Evolutionary conservation across 2,329 filamentous ascomycete species (phyloP).

Genomic region (Colletotrichum trifolii): DNA sequence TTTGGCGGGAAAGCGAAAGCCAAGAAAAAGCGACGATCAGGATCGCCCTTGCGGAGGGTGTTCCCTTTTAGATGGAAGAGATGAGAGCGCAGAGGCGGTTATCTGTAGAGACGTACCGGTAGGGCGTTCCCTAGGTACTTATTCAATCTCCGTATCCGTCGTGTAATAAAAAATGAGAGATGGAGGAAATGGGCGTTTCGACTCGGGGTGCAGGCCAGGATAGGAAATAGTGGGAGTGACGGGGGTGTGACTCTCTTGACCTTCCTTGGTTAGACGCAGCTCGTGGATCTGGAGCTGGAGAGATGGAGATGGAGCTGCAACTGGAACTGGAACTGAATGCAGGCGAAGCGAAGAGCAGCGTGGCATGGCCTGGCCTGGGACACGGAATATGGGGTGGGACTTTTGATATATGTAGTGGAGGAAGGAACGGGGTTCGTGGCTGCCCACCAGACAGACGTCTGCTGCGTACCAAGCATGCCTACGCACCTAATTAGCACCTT

Average conservation of each 20-base stretch:
- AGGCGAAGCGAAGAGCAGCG: too few species aligned
- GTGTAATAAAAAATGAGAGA: slow-evolving; percentile 7
- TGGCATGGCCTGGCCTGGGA: slow-evolving; percentile 2
- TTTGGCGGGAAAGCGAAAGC: slow-evolving; percentile 10
- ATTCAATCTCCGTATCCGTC: not conserved
- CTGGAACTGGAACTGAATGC: not conserved
- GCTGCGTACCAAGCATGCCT: too few species aligned
- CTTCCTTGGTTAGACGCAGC: too few species aligned
- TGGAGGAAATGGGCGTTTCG: slow-evolving; percentile 23
- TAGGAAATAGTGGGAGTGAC: slow-evolving; percentile 13
- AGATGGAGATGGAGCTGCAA: not conserved
- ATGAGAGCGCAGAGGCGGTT: not conserved
- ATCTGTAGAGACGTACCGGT: not conserved
- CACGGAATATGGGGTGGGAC: slow-evolving; percentile 24
- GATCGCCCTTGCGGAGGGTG: slow-evolving; percentile 11
- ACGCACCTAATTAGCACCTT: too few species aligned
- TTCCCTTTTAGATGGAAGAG: too few species aligned
- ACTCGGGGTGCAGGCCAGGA: slow-evolving; percentile 27
- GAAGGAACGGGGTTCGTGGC: too few species aligned
- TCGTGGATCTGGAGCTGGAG: not conserved
- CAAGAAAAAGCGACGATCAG: slow-evolving; percentile 27
- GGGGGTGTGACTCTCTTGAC: too few species aligned
- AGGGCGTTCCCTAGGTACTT: not conserved
- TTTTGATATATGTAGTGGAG: slow-evolving; percentile 22
- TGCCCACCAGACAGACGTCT: too few species aligned